Conservation (phyloP, 306 rosid species). For the Cucumis hystrix region DNA sequence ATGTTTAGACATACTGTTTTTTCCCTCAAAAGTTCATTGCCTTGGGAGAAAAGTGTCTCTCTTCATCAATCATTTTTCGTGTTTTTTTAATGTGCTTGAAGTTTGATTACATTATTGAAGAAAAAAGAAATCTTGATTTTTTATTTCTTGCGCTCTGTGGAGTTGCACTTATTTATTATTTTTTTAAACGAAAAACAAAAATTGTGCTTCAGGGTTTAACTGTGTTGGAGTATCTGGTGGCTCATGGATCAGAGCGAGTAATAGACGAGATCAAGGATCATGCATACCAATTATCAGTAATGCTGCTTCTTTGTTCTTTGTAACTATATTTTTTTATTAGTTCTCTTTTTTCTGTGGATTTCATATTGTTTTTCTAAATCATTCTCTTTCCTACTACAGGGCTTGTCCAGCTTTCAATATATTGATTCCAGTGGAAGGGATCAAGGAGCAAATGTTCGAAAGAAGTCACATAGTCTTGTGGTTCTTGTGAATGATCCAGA, state of each 20-base stretch:
- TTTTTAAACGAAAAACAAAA: not conserved
- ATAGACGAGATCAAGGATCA: conserved; percentile 94
- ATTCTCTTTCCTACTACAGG: conserved; percentile 22
- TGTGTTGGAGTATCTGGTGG: conserved; percentile 85
- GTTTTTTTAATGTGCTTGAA: not conserved
- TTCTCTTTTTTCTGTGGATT: not conserved
- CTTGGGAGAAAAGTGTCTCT: not conserved
- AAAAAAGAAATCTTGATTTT: not conserved
- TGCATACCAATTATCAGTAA: conserved; percentile 90
- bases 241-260: conserved; percentile 88
- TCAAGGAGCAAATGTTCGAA: conserved; percentile 87
- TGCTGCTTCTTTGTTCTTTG: conserved; percentile 1
- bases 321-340: not conserved
- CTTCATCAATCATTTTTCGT: not conserved
- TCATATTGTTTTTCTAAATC: not conserved
- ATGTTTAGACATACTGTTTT: not conserved
- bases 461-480: conserved; percentile 72
- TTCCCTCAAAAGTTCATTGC: not conserved
- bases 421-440: conserved; percentile 89
- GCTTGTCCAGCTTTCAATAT: conserved; percentile 67
- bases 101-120: not conserved
- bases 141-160: not conserved
- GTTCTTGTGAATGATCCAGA: conserved; percentile 77
- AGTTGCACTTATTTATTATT: not conserved
- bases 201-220: conserved; percentile 61